Evolutionary conservation across 768 basidiomycete genomes (phyloP).

Genomic region (Pleurotus platypus): DNA sequence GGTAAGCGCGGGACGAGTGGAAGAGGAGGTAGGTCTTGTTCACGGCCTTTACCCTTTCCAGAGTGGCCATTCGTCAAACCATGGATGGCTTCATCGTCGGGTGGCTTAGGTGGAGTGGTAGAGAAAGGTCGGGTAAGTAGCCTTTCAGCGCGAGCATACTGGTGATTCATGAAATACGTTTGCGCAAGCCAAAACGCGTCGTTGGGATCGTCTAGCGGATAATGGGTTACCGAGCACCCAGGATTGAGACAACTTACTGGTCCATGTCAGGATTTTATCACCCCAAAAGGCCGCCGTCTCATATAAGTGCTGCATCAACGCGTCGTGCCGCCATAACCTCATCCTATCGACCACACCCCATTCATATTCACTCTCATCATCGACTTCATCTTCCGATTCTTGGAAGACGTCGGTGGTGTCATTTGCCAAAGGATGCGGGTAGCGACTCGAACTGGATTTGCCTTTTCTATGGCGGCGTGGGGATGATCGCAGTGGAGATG

Average conservation of each 20-base stretch:
- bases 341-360: slow-evolving; percentile 94
- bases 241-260: slow-evolving; percentile 58
- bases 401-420: slow-evolving; percentile 77
- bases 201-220: slow-evolving; percentile 80
- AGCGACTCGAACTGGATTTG: slow-evolving; percentile 46
- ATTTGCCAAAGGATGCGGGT: slow-evolving; percentile 72
- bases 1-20: slow-evolving; percentile 54
- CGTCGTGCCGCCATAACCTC: slow-evolving; percentile 96
- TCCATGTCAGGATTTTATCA: slow-evolving; percentile 94
- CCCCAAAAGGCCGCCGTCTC: slow-evolving; percentile 99
- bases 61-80: slow-evolving; percentile 41
- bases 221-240: slow-evolving; percentile 7
- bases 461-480: slow-evolving; percentile 52
- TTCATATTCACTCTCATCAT: slow-evolving; percentile 56
- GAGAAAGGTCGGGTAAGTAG: slow-evolving; percentile 87
- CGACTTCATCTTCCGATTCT: slow-evolving; percentile 58
- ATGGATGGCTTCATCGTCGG: slow-evolving; percentile 17
- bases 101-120: slow-evolving; percentile 39
- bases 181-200: slow-evolving; percentile 99
- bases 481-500: slow-evolving; percentile 69
- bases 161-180: slow-evolving; percentile 93
- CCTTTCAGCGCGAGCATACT: slow-evolving; percentile 91
- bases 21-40: slow-evolving; percentile 35
- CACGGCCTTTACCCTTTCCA: slow-evolving; percentile 63
- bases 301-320: slow-evolving; percentile 97